A percentile compares a stretch with the other conserved stretches of the same genome.
Evolutionary conservation across 179 eudicot species (phyloP).

Genomic region (Gypsophila paniculata): DNA sequence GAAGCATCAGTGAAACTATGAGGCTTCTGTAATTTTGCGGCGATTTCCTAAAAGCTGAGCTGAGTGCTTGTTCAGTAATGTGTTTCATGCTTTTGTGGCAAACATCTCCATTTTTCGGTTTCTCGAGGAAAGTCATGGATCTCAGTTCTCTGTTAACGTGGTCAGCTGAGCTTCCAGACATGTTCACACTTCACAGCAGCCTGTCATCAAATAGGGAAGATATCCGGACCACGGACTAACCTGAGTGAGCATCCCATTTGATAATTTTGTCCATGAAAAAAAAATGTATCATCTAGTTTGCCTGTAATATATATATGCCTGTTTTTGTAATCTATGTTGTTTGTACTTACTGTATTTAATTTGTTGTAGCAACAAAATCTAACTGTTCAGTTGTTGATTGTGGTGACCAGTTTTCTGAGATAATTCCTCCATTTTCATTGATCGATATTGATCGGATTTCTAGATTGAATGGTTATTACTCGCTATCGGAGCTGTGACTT

Average conservation of each 20-base stretch:
- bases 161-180: not conserved
- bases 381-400: not conserved
- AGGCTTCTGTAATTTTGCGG: constrained; percentile 24
- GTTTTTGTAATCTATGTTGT: constrained; percentile 10
- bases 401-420: too few relatives aligned
- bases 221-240: not conserved
- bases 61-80: not conserved
- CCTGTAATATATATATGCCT: constrained; percentile 12
- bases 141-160: not conserved
- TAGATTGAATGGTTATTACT: too few relatives aligned
- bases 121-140: constrained; percentile 9
- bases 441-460: too few relatives aligned
- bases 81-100: not conserved
- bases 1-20: not conserved
- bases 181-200: not conserved
- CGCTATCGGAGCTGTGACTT: not conserved
- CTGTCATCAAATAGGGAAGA: not conserved
- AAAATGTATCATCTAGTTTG: constrained; percentile 2
- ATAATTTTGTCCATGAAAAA: constrained; percentile 7
- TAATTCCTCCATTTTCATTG: too few relatives aligned
- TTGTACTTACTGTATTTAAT: not conserved
- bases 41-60: not conserved
- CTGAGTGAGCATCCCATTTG: not conserved
- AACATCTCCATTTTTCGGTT: not conserved
- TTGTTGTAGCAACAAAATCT: not conserved